Conservation (phyloP, 2,329 filamentous ascomycete genomes). For the Cephalotrichum gorgonifer region DNA sequence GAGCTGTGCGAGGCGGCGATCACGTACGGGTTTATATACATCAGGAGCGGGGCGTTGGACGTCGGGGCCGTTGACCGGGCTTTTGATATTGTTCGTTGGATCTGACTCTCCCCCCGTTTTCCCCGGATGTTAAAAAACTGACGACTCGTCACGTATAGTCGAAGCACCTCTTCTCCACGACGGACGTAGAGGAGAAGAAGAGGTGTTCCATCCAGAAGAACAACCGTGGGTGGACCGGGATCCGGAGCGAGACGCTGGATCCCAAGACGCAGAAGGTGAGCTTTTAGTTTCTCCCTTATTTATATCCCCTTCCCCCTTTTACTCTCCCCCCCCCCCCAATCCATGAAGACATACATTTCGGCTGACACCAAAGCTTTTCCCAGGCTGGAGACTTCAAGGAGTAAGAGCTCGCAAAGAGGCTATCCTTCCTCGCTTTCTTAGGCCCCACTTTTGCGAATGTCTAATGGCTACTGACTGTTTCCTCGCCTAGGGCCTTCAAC, state of each 20-base stretch:
- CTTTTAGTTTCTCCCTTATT: constrained; percentile 2
- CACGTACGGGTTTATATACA: constrained; percentile 81
- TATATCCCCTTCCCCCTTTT: not conserved
- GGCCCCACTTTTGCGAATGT: not conserved
- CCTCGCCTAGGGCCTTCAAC: constrained; percentile 66
- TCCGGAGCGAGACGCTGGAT: constrained; percentile 83
- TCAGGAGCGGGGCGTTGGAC: constrained; percentile 62
- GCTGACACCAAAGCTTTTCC: not conserved
- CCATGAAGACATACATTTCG: not conserved
- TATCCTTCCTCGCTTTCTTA: not conserved
- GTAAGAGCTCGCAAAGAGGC: constrained; percentile 42
- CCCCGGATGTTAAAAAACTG: not conserved
- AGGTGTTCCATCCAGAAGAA: constrained; percentile 64
- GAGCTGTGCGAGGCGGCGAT: constrained; percentile 71
- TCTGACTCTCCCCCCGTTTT: not conserved
- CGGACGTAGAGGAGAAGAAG: constrained; percentile 61
- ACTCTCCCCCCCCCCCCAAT: not conserved
- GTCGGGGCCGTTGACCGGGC: constrained; percentile 57
- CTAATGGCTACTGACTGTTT: constrained; percentile 4
- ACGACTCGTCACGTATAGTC: constrained; percentile 38
- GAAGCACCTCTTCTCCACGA: constrained; percentile 56
- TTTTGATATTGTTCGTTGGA: constrained; percentile 57
- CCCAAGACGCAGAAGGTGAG: constrained; percentile 67
- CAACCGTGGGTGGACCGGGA: constrained; percentile 82
- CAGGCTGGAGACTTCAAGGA: constrained; percentile 83